Percentiles rank a stretch among this genome's conserved stretches.
phyloP scores from a whole-genome alignment of 441 rosid species.

The Raphanus hybrid region DNA sequence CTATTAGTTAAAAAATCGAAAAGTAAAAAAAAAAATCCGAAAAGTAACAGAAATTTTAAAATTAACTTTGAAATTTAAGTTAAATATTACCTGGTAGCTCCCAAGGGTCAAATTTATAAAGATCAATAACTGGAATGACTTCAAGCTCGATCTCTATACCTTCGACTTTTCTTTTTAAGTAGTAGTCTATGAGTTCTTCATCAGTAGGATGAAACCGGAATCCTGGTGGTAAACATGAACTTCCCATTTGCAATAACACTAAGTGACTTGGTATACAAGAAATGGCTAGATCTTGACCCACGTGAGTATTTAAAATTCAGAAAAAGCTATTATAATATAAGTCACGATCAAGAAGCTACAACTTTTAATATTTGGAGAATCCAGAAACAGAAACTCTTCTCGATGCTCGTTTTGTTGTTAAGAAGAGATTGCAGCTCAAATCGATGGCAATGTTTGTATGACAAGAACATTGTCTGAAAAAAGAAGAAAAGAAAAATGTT shows the following conservation, averaged over 20 bases:
- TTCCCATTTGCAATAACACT: conserved; percentile 64
- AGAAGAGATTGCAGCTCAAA: conserved; percentile 64
- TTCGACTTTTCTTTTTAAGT: conserved; percentile 67
- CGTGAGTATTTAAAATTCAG: background rate
- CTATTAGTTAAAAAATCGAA: background rate
- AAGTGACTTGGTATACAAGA: conserved; percentile 21
- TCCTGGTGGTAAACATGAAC: conserved; percentile 82
- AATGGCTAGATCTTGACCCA: background rate
- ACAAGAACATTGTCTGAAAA: conserved; percentile 40
- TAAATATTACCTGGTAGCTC: conserved; percentile 69
- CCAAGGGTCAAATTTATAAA: conserved; percentile 87
- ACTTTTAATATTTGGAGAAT: conserved; percentile 76
- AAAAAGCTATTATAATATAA: background rate
- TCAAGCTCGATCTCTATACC: conserved; percentile 74
- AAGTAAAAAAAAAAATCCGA: no score
- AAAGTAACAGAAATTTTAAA: background rate
- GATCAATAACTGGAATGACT: conserved; percentile 75
- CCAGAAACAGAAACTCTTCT: conserved; percentile 85
- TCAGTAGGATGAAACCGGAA: conserved; percentile 89
- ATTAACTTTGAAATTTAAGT: background rate
- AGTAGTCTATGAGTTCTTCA: conserved; percentile 83
- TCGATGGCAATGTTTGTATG: conserved; percentile 42
- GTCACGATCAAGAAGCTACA: conserved; percentile 38
- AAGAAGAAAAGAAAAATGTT: background rate
- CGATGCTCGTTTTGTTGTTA: conserved; percentile 60